Base-by-base conservation (phyloP, 1,139 yeast species). In the Candida mesenterica region DNA sequence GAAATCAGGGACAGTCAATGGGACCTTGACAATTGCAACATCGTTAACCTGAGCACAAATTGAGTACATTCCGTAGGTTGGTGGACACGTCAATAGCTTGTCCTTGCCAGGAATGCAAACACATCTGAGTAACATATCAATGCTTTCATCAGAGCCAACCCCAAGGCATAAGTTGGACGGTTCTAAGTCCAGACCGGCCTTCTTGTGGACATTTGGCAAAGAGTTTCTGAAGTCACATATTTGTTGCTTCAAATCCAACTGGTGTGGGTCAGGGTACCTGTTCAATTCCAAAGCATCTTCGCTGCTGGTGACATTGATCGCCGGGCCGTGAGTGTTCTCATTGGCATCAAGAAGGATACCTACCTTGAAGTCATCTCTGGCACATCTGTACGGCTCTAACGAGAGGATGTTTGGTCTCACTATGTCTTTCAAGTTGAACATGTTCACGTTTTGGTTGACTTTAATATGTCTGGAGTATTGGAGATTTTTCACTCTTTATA, bases 261-360 rank as follows among this genome's bases (percentile, higher is more conserved):
- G 98, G 60, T 90, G 97, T 7, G 99, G 99, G 52, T 92, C 98
- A 7, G 98, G 98, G 57, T 92, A 92, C 52, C 98, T 72, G 65
- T 92, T 82, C 50, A 92, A 75, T 35, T 80, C 82, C 45, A 77
- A 57, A 1, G 43, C 39, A 28, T 41, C 39, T 38, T 67, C 74
- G 8, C 46, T 46, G 3, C 41, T 38, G 1, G 62, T 48, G 10
- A 60, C 31, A 5, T 44, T 24, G 1, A 88, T 62, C 0, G 95
- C 79, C 2, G 97, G 94, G 0, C 98, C 98, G 55, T 83, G 85
- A 5, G 98, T 84, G 55, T 92, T 92, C 62, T 92, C 98, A 55
- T 94, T 92, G 37, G 98, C 98, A 61, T 92, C 98, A 33, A 92
- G 69, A 25, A 94, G 68, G 27, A 92, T 71, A 12, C 97, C 98